phyloP scores from a whole-genome alignment of 2,329 filamentous ascomycete genomes.

The Aspergillus jensenii region DNA sequence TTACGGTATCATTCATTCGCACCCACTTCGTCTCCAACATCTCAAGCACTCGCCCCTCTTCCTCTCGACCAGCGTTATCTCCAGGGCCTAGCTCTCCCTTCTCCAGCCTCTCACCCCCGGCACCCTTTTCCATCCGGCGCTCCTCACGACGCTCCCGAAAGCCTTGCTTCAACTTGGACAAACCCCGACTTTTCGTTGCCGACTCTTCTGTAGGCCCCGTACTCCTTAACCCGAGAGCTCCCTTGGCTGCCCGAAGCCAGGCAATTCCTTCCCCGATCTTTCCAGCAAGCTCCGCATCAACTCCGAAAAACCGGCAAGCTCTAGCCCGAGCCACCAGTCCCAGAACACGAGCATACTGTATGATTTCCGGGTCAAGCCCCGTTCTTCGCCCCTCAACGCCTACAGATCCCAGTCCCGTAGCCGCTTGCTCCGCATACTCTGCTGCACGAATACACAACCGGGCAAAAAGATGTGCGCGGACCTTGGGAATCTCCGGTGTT shows the following conservation, averaged over 20 bases:
- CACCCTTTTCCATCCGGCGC: slow-evolving; percentile 69
- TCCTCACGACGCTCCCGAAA: slow-evolving; percentile 79
- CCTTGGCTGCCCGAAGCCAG: slow-evolving; percentile 77
- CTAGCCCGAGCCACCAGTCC: slow-evolving; percentile 74
- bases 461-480: slow-evolving; percentile 83
- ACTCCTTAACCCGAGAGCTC: slow-evolving; percentile 67
- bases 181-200: slow-evolving; percentile 26
- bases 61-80: slow-evolving; percentile 76
- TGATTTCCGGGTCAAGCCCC: slow-evolving; percentile 61
- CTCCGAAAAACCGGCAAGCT: slow-evolving; percentile 84
- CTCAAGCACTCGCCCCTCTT: slow-evolving; percentile 82
- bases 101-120: slow-evolving; percentile 35
- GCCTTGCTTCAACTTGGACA: slow-evolving; percentile 66
- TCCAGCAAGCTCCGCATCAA: slow-evolving; percentile 81
- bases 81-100: slow-evolving; percentile 50
- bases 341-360: slow-evolving; percentile 75
- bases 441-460: slow-evolving; percentile 82
- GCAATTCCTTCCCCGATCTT: slow-evolving; percentile 82
- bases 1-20: slow-evolving; percentile 87
- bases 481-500: slow-evolving; percentile 81
- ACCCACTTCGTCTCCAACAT: slow-evolving; percentile 88
- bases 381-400: slow-evolving; percentile 25
- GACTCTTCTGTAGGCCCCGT: slow-evolving; percentile 41
- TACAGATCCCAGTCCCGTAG: slow-evolving; percentile 48
- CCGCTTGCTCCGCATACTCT: slow-evolving; percentile 78